phyloP scores from a whole-genome alignment of 2,329 filamentous ascomycete species.

The Paecilomyces dactylethromorphus region DNA sequence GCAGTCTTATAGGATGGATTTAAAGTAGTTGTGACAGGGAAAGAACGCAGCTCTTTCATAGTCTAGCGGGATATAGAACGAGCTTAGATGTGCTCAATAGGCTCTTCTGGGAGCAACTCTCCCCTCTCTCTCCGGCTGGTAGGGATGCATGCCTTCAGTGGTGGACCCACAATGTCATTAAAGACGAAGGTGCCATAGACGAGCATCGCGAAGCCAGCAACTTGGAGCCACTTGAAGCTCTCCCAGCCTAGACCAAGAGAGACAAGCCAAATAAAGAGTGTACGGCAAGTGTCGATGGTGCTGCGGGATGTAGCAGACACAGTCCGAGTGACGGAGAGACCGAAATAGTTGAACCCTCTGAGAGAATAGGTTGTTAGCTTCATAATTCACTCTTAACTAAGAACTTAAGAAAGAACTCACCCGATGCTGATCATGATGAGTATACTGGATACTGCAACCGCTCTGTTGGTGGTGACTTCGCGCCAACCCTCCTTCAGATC shows the following conservation, averaged over 20 bases:
- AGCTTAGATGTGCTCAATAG: constrained; percentile 62
- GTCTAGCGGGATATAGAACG: not conserved
- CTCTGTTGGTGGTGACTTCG: constrained; percentile 66
- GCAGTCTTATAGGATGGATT: not conserved
- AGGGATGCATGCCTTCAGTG: constrained; percentile 61
- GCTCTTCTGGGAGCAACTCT: constrained; percentile 68
- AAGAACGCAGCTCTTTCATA: not conserved
- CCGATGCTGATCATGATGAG: constrained; percentile 98
- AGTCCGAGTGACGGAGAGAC: constrained; percentile 79
- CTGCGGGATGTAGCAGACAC: constrained; percentile 90
- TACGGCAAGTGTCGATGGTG: constrained; percentile 92
- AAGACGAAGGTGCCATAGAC: constrained; percentile 97
- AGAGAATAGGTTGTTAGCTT: constrained; percentile 3
- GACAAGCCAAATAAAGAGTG: constrained; percentile 96
- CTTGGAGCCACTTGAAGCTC: constrained; percentile 94
- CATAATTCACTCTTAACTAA: not conserved
- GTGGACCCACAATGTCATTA: constrained; percentile 85
- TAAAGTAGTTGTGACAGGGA: not conserved
- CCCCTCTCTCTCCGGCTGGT: constrained; percentile 47
- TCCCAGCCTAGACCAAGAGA: constrained; percentile 93
- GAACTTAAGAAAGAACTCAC: constrained; percentile 45
- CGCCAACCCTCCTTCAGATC: constrained; percentile 80
- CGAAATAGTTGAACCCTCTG: constrained; percentile 98
- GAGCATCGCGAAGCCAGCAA: constrained; percentile 76
- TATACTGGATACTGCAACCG: constrained; percentile 69